Percentiles rank a stretch among this genome's conserved stretches.
phyloP scores from a whole-genome alignment of 208 protist genomes.

The Eutreptiella sp. region DNA sequence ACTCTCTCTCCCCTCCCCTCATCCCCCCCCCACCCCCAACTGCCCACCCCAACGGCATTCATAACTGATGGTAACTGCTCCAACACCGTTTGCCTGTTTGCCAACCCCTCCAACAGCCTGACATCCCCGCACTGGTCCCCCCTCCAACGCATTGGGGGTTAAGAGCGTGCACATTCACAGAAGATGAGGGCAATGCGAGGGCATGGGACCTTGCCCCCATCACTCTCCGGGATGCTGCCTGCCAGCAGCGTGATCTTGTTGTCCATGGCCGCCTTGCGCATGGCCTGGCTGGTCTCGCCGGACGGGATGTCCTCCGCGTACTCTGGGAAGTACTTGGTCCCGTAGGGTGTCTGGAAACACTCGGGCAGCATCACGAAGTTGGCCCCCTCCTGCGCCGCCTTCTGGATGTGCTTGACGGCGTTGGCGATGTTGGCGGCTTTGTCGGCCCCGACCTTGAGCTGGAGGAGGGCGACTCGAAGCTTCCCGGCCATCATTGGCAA shows the following conservation, averaged over 20 bases:
- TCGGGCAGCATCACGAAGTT: conserved; percentile 81
- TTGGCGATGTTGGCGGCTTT: conserved; percentile 70
- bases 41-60: too few species aligned
- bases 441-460: conserved; percentile 59
- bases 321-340: conserved; percentile 77
- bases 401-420: conserved; percentile 56
- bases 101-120: too few species aligned
- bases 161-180: too few species aligned
- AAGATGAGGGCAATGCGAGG: too few species aligned
- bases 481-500: conserved; percentile 37
- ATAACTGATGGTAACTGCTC: too few species aligned
- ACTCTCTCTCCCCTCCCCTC: too few species aligned
- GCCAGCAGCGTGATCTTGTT: conserved; percentile 72
- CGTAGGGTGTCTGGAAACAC: conserved; percentile 91
- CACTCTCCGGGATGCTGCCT: conserved; percentile 86
- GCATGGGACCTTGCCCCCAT: conserved; percentile 42
- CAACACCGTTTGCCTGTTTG: too few species aligned
- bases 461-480: conserved; percentile 73
- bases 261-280: conserved; percentile 53
- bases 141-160: too few species aligned
- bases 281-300: conserved; percentile 53
- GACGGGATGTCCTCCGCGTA: conserved; percentile 80
- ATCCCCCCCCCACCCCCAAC: too few species aligned
- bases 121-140: too few species aligned
- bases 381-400: conserved; percentile 65